These are phyloP conservation scores for Candida koratica DNA, from an alignment of 805 yeast species.

Conservation along the genomic window DNA sequence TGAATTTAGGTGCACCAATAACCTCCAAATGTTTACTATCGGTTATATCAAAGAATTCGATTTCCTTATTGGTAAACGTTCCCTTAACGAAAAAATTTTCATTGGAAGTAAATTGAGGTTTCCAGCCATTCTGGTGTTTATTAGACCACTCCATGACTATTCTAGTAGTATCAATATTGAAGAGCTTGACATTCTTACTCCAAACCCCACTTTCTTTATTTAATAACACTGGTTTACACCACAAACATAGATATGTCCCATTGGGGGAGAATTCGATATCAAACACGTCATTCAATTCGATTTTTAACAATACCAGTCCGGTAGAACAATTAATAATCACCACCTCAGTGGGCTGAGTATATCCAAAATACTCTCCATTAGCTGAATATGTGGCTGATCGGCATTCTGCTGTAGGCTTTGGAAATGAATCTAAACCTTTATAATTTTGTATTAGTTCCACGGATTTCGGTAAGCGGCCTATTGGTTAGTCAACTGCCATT, in stretches of 20 bases:
- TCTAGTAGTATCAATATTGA: constrained; percentile 49
- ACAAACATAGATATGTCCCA: constrained; percentile 76
- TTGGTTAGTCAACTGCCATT: constrained; percentile 15
- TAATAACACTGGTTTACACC: constrained; percentile 78
- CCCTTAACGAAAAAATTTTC: constrained; percentile 64
- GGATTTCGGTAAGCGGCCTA: constrained; percentile 55
- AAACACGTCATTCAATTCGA: constrained; percentile 63
- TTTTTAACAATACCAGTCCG: constrained; percentile 35
- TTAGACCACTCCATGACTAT: constrained; percentile 63
- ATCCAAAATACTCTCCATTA: constrained; percentile 66
- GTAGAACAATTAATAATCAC: constrained; percentile 49
- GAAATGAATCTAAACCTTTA: constrained; percentile 32
- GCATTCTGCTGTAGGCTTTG: constrained; percentile 45
- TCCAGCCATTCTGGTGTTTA: constrained; percentile 86
- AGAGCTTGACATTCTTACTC: constrained; percentile 76
- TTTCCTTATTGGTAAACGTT: constrained; percentile 50
- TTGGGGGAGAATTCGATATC: constrained; percentile 87
- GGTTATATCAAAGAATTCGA: constrained; percentile 61
- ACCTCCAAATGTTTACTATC: constrained; percentile 25
- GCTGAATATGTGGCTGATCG: constrained; percentile 65
- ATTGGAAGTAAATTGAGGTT: constrained; percentile 83
- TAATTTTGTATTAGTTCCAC: constrained; percentile 48
- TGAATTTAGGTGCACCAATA: constrained; percentile 51
- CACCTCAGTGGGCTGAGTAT: constrained; percentile 62
- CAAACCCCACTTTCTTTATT: constrained; percentile 68